A percentile compares a stretch with the other conserved stretches of the same genome.
phyloP scores from a whole-genome alignment of 495 filamentous ascomycete species.

The Podospora tetraspora region DNA sequence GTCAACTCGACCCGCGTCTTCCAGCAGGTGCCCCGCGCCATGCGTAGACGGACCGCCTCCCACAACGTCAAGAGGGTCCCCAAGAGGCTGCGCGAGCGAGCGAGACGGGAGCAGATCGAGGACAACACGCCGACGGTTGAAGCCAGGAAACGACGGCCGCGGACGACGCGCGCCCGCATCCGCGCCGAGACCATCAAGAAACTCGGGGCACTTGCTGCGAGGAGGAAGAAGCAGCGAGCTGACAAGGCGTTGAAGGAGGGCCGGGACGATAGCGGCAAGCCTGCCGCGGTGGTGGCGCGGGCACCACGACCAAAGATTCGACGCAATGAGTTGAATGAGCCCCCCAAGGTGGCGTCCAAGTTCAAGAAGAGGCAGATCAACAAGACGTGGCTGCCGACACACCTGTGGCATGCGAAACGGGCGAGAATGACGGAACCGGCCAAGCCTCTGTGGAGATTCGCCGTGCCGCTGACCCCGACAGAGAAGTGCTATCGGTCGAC shows the following conservation, averaged over 20 bases:
- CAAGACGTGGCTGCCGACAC: slow-evolving; percentile 94
- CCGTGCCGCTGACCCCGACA: slow-evolving; percentile 74
- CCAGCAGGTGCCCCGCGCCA: slow-evolving; percentile 76
- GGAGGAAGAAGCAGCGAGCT: slow-evolving; percentile 49
- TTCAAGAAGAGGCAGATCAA: slow-evolving; percentile 79
- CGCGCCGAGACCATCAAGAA: slow-evolving; percentile 78
- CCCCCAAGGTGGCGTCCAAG: slow-evolving; percentile 59
- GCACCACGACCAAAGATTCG: slow-evolving; percentile 60
- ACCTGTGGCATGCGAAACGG: slow-evolving; percentile 88
- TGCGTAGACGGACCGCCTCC: slow-evolving; percentile 83
- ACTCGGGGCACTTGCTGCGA: slow-evolving; percentile 59
- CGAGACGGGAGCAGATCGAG: slow-evolving; percentile 75
- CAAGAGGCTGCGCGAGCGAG: slow-evolving; percentile 63
- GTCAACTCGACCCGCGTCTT: slow-evolving; percentile 70
- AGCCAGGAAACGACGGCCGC: slow-evolving; percentile 63
- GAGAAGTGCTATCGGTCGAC: slow-evolving; percentile 85
- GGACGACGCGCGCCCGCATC: slow-evolving; percentile 61
- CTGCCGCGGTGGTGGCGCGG: slow-evolving; percentile 35
- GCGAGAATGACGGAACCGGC: slow-evolving; percentile 77
- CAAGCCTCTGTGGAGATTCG: slow-evolving; percentile 82
- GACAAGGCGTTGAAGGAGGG: slow-evolving; percentile 29
- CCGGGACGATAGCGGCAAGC: neutral
- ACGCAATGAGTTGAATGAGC: slow-evolving; percentile 61
- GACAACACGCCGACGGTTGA: slow-evolving; percentile 88
- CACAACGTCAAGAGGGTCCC: slow-evolving; percentile 95